Conservation (phyloP, 1,139 yeast species). For the Yamadazyma aaseri region DNA sequence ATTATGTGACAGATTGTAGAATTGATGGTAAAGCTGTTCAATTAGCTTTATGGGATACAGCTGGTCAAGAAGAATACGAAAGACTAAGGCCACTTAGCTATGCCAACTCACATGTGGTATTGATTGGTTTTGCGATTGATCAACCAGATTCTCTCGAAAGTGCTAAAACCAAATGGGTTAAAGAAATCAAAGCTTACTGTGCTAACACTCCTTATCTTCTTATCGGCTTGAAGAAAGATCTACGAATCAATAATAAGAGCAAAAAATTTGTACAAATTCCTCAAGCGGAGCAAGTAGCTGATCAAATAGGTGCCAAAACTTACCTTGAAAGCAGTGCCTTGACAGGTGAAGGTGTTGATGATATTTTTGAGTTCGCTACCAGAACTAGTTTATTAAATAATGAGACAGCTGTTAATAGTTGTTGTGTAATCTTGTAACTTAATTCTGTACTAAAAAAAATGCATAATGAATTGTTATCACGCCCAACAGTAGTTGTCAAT, state of each 20-base stretch:
- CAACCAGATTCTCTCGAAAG: constrained; percentile 68
- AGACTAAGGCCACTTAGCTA: constrained; percentile 80
- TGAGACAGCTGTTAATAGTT: constrained; percentile 27
- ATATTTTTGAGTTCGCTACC: constrained; percentile 74
- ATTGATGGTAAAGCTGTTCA: constrained; percentile 92
- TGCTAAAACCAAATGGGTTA: constrained; percentile 71
- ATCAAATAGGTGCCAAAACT: constrained; percentile 64
- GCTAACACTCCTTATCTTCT: constrained; percentile 64
- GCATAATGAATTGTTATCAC: no score
- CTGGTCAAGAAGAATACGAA: constrained; percentile 92
- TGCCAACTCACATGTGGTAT: constrained; percentile 69
- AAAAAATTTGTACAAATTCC: constrained; percentile 49
- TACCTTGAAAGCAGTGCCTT: constrained; percentile 75
- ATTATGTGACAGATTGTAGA: constrained; percentile 88
- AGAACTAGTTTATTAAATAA: constrained; percentile 56
- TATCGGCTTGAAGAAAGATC: constrained; percentile 71
- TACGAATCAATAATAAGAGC: constrained; percentile 39
- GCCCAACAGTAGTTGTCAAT: no score
- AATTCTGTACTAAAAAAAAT: neutral
- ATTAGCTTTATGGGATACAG: constrained; percentile 93
- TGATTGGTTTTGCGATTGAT: constrained; percentile 71
- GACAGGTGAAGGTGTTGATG: constrained; percentile 82
- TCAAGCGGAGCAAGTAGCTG: constrained; percentile 60
- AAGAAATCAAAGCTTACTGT: constrained; percentile 65
- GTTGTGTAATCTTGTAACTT: constrained; percentile 35